phyloP scores from a whole-genome alignment of 352 stramenopile genomes.

The Pythium brachiatum region DNA sequence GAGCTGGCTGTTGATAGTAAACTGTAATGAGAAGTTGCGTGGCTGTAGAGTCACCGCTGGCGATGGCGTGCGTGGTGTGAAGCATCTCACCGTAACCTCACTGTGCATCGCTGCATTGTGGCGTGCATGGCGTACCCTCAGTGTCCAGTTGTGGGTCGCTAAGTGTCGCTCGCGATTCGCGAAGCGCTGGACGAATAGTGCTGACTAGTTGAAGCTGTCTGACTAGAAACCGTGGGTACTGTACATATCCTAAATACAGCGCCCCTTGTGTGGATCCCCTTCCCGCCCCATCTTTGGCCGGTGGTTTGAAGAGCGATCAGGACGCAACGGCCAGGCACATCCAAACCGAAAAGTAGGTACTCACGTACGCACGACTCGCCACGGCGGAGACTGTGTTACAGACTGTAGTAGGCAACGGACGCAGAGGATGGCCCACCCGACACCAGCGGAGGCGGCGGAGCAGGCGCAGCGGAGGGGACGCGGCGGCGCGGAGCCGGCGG shows the following conservation, averaged over 20 bases:
- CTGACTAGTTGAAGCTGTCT: conserved; percentile 26
- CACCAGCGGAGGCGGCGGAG: background rate
- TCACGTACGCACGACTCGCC: conserved; percentile 1
- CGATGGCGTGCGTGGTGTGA: background rate
- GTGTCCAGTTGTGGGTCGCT: background rate
- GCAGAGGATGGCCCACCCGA: conserved; percentile 5
- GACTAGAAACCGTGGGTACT: conserved; percentile 1
- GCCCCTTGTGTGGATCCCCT: background rate
- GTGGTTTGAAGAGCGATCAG: conserved; percentile 28
- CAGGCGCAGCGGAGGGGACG: background rate
- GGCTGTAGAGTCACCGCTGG: too few species aligned
- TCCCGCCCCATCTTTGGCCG: conserved; percentile 1
- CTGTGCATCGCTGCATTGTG: conserved; percentile 4
- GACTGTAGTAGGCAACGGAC: conserved; percentile 1
- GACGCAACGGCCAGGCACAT: background rate
- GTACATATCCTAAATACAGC: conserved; percentile 12
- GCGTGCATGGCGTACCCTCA: background rate
- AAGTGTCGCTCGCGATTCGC: background rate
- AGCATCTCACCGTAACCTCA: background rate
- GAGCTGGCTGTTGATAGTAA: too few species aligned
- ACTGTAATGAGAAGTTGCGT: too few species aligned
- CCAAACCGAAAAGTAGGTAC: background rate
- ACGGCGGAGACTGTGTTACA: background rate
- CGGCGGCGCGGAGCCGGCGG: background rate
- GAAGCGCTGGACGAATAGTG: background rate